Conservation (phyloP, 345 rosid genomes). For the Citrus australasica region DNA sequence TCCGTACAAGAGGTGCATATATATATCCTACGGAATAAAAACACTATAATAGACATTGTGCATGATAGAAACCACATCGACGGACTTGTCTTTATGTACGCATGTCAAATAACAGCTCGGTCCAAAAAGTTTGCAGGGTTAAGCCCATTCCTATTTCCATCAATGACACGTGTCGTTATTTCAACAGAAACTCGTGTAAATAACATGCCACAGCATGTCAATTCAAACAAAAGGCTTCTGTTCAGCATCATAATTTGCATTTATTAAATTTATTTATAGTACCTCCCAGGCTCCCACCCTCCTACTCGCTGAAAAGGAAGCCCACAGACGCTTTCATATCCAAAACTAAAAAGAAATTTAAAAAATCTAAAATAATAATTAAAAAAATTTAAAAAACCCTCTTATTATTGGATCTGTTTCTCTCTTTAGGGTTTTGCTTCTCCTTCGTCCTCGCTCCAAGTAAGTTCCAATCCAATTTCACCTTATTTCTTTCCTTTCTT, state of each 20-base stretch:
- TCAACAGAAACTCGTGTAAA: not conserved
- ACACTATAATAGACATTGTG: too few relatives aligned
- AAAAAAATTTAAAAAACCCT: not conserved
- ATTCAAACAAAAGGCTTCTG: not conserved
- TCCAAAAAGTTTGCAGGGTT: not conserved
- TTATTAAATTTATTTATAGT: not conserved
- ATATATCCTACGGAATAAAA: too few relatives aligned
- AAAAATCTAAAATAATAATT: not conserved
- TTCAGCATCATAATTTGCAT: not conserved
- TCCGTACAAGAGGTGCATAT: too few relatives aligned
- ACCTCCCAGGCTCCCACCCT: too few relatives aligned
- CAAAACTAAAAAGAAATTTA: not conserved
- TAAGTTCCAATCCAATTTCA: not conserved
- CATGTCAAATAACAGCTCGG: not conserved
- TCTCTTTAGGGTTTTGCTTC: slow-evolving; percentile 16
- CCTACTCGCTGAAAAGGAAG: not conserved
- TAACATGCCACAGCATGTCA: not conserved
- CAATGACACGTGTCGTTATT: not conserved
- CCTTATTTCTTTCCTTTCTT: not conserved
- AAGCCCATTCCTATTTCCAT: not conserved
- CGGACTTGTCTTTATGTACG: not conserved
- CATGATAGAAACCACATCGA: too few relatives aligned
- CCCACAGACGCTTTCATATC: not conserved
- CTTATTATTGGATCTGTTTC: not conserved
- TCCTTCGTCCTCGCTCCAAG: not conserved